Percentiles rank a stretch among this genome's conserved stretches.
Conservation (phyloP, 2,329 filamentous ascomycete species). For the Trichothecium sympodiale region DNA sequence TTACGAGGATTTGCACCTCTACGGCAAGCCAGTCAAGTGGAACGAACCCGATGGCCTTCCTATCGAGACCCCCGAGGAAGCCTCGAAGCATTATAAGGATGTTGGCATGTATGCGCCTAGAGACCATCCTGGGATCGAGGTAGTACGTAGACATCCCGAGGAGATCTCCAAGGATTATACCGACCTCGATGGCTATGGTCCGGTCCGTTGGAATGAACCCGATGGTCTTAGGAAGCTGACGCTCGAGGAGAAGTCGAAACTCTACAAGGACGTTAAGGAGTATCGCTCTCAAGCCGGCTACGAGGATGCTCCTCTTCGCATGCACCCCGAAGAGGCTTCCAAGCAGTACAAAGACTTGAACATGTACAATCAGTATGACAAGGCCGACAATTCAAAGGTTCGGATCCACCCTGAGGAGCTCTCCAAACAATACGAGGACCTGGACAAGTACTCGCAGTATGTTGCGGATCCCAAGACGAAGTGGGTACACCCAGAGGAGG, state of each 20-base stretch:
- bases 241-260: constrained; percentile 18
- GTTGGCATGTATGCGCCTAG: constrained; percentile 17
- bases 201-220: constrained; percentile 7
- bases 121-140: too few species aligned
- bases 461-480: constrained; percentile 15
- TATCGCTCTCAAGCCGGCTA: constrained; percentile 17
- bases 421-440: constrained; percentile 28
- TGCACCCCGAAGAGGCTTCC: constrained; percentile 22
- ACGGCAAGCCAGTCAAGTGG: constrained; percentile 16
- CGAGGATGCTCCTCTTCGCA: constrained; percentile 22
- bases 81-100: constrained; percentile 22
- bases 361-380: constrained; percentile 14
- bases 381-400: background rate
- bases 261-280: constrained; percentile 15
- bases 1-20: constrained; percentile 24
- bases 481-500: constrained; percentile 20
- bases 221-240: constrained; percentile 1
- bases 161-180: constrained; percentile 6
- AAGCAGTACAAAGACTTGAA: constrained; percentile 25
- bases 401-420: constrained; percentile 23
- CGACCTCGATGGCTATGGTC: constrained; percentile 8
- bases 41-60: constrained; percentile 18
- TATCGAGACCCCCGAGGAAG: constrained; percentile 15
- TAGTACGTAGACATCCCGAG: constrained; percentile 2
- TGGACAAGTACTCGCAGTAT: constrained; percentile 24